Percentiles rank a stretch among this genome's conserved stretches.
Evolutionary conservation across 2,329 filamentous ascomycete species (phyloP).

Genomic region (Xylaria hypoxylon): DNA sequence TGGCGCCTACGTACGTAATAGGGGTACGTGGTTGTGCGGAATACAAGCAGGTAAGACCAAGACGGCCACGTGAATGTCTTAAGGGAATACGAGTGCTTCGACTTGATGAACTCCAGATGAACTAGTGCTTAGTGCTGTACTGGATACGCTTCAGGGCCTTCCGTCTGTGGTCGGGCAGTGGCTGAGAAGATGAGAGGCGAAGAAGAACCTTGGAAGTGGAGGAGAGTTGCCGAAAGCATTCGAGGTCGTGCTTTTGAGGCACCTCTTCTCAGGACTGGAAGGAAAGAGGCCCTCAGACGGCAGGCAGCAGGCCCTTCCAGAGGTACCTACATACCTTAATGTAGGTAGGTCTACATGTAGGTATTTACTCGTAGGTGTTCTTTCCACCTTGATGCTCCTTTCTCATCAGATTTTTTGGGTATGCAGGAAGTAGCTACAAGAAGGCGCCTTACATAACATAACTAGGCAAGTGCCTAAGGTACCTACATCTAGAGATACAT

Average conservation of each 20-base stretch:
- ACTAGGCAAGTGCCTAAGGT: too few species aligned
- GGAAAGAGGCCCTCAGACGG: background rate
- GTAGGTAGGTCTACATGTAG: too few species aligned
- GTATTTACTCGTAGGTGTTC: background rate
- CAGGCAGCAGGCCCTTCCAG: background rate
- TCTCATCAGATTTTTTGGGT: background rate
- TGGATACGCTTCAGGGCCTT: background rate
- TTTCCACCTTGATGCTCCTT: background rate
- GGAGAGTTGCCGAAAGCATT: background rate
- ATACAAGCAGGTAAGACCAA: background rate
- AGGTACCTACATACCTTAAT: too few species aligned
- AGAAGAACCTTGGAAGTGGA: background rate
- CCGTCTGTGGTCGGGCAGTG: background rate
- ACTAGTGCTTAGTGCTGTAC: background rate
- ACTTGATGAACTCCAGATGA: background rate
- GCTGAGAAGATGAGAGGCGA: background rate
- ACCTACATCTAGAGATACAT: too few species aligned
- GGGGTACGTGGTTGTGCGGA: background rate
- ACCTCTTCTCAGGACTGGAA: background rate
- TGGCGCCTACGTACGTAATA: background rate
- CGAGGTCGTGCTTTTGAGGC: background rate
- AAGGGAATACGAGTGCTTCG: background rate
- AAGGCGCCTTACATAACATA: too few species aligned
- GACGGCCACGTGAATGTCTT: background rate
- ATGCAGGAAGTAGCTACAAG: background rate